Evolutionary conservation across 2,329 filamentous ascomycete species (phyloP), one percentile per base, ranked within the genome.

Genomic region (Tolypocladium paradoxum): DNA sequence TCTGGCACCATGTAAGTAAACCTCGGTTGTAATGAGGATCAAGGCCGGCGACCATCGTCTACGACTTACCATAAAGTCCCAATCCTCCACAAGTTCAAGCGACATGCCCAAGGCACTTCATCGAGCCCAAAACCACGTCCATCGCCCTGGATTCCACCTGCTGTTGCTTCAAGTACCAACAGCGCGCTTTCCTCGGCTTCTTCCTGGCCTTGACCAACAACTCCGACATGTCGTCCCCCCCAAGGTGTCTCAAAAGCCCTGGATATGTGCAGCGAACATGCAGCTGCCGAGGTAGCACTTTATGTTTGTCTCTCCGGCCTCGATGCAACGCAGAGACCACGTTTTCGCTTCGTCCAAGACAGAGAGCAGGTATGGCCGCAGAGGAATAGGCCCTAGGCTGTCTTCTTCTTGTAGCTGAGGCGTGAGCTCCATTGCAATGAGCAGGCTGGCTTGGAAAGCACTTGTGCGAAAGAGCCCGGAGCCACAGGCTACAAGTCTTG

Each of bases 301-400:
- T 22, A 76, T 64, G 52, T 81, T 82, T 0, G 77, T 81, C 62
- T 82, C 77, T 2, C 77, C 79, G 0, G 67, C 68, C 47, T 69
- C 57, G n/a, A 81, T 66, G 9, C 64, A 67, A 6, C 59, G 56
- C 46, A 75, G 59, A 1, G 60, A 59, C 73, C 73, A 79, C 0
- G 49, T 49, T 37, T 66, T 70, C 0, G 69, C 64, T 12, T 78
- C 72, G 0, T 71, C 61, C 5, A 81, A 27, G 1, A 73, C 65
- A 2, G 61, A 60, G 0, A 77, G 52, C 1, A 79, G 58, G 51
- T 79, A 76, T 4, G 67, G 63, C 2, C 71, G 66, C 0, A 70
- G 61, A 6, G 60, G 62, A 0, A 63, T 55, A 0, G 65, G 66
- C 0, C 68, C 68, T 0, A 76, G 53, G 0, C 68, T 60, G 0